Percentiles rank a stretch among this genome's conserved stretches.
These are phyloP conservation scores for Lentinula novae-zelandiae DNA, from an alignment of 1,284 basidiomycete genomes.

Conservation along the genomic window DNA sequence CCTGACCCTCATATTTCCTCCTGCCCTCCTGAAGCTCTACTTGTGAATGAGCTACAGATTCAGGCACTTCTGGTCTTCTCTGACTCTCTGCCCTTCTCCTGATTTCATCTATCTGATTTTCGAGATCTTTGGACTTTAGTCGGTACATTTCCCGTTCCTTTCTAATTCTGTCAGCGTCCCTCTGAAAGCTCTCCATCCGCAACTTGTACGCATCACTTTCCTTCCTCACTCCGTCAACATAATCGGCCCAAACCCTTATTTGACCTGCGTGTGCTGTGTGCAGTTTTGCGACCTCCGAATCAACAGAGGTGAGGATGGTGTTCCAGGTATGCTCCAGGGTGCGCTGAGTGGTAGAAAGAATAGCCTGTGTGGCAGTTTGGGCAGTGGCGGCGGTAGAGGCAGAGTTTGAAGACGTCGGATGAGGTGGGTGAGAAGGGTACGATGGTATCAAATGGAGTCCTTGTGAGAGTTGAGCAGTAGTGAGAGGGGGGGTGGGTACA, in stretches of 20 bases:
- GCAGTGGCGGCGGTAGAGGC: background rate
- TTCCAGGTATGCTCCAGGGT: background rate
- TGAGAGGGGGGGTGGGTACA: background rate
- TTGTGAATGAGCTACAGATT: background rate
- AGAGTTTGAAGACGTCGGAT: background rate
- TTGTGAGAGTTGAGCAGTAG: background rate
- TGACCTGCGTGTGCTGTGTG: background rate
- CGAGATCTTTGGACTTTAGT: background rate
- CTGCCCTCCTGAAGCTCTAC: background rate
- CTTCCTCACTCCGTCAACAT: background rate
- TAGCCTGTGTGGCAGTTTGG: background rate
- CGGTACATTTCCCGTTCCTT: background rate
- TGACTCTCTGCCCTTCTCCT: background rate
- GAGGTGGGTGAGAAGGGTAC: background rate
- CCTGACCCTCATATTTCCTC: background rate
- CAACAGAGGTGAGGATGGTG: background rate
- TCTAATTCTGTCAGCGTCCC: background rate
- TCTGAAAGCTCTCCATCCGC: background rate
- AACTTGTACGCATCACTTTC: background rate
- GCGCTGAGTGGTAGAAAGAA: background rate
- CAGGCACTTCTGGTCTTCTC: background rate
- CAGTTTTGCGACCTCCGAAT: background rate
- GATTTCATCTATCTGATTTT: background rate
- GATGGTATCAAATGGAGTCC: background rate
- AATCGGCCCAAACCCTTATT: slow-evolving; percentile 1